These are phyloP conservation scores for Pseudozyma sp. DNA, from an alignment of 1,284 basidiomycete genomes.

Conservation along the genomic window DNA sequence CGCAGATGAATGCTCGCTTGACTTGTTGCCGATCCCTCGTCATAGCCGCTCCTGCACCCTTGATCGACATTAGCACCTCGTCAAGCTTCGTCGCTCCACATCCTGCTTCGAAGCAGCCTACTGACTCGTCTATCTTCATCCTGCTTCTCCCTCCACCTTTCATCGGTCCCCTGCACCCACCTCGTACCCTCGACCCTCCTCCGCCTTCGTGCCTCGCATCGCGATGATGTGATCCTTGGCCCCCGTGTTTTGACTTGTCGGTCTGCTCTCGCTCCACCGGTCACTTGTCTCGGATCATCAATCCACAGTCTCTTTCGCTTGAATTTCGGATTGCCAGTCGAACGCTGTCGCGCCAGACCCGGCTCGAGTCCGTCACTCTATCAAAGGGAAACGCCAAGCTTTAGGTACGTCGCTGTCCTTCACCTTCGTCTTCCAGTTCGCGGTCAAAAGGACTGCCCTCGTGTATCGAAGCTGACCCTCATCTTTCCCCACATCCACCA, in stretches of 20 bases:
- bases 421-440: not conserved
- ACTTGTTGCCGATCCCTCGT: slow-evolving; percentile 17
- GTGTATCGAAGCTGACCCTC: slow-evolving; percentile 11
- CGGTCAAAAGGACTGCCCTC: slow-evolving; percentile 25
- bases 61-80: slow-evolving; percentile 18
- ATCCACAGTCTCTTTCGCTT: not conserved
- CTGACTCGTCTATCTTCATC: slow-evolving; percentile 13
- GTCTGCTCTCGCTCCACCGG: not conserved
- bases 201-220: slow-evolving; percentile 8
- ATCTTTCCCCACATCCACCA: not conserved
- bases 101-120: not conserved
- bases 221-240: slow-evolving; percentile 23
- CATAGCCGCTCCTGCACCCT: slow-evolving; percentile 1
- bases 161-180: slow-evolving; percentile 4
- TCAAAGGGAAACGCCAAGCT: slow-evolving; percentile 21
- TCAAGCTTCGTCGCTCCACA: slow-evolving; percentile 13
- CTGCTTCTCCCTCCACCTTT: not conserved
- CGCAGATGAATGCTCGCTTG: slow-evolving; percentile 5
- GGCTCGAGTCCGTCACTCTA: slow-evolving; percentile 12
- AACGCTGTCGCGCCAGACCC: not conserved
- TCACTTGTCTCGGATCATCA: not conserved
- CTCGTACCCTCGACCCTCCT: slow-evolving; percentile 22
- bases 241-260: not conserved
- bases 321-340: slow-evolving; percentile 9
- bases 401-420: slow-evolving; percentile 13